These are phyloP conservation scores for Debaryomyces castellii DNA, from an alignment of 805 yeast species.

Conservation along the genomic window DNA sequence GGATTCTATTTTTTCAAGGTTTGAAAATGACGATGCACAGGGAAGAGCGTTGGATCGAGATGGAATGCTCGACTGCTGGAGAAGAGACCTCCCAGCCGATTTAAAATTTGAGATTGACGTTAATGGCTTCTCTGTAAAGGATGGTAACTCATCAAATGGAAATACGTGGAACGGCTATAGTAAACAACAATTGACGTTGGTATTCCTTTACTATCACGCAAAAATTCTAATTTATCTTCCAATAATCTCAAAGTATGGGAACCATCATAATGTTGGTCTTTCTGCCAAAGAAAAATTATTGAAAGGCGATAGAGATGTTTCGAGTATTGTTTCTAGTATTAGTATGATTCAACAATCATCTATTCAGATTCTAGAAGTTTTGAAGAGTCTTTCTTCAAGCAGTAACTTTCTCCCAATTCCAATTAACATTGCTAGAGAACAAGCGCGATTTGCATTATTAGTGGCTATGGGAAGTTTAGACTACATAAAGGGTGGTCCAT, in stretches of 20 bases:
- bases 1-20: conserved; percentile 68
- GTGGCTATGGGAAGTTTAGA: conserved; percentile 79
- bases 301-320: conserved; percentile 36
- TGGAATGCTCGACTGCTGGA: conserved; percentile 76
- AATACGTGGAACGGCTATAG: conserved; percentile 26
- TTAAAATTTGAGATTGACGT: conserved; percentile 65
- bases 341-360: conserved; percentile 70
- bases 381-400: conserved; percentile 39
- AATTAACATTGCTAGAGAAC: conserved; percentile 58
- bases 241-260: conserved; percentile 39
- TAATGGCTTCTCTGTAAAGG: conserved; percentile 47
- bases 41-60: conserved; percentile 43
- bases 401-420: conserved; percentile 62
- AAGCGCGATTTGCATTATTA: conserved; percentile 59
- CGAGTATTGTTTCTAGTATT: conserved; percentile 49
- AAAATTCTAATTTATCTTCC: conserved; percentile 43
- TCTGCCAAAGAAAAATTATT: conserved; percentile 34
- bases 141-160: conserved; percentile 15
- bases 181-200: conserved; percentile 52
- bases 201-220: conserved; percentile 45
- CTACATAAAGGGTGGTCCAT: conserved; percentile 78
- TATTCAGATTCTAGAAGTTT: conserved; percentile 54
- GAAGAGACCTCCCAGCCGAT: conserved; percentile 61
- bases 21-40: conserved; percentile 31
- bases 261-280: conserved; percentile 41